phyloP scores from a whole-genome alignment of 805 yeast genomes.

The Saturnispora mendoncae region DNA sequence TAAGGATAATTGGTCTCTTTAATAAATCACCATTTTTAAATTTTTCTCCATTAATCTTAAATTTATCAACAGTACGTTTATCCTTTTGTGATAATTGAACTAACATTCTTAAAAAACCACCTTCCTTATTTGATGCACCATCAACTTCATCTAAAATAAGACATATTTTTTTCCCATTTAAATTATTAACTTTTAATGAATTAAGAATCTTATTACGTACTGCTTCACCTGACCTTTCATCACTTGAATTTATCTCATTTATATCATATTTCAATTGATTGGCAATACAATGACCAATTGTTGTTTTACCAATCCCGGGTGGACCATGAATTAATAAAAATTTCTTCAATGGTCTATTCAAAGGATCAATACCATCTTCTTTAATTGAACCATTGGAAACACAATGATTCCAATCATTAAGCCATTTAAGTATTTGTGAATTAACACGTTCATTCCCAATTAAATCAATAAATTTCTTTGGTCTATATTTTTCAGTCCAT shows the following conservation, averaged over 20 bases:
- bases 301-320: constrained; percentile 89
- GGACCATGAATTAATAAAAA: constrained; percentile 81
- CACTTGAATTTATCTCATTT: constrained; percentile 81
- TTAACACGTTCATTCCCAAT: constrained; percentile 63
- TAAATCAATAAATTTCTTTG: constrained; percentile 52
- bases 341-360: constrained; percentile 50
- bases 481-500: constrained; percentile 64
- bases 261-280: constrained; percentile 72
- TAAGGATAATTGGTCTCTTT: constrained; percentile 79
- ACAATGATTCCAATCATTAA: constrained; percentile 55
- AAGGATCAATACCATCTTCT: constrained; percentile 33
- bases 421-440: constrained; percentile 52
- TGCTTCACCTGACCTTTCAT: constrained; percentile 51
- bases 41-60: constrained; percentile 17
- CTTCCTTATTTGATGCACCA: constrained; percentile 49
- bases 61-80: constrained; percentile 36
- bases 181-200: constrained; percentile 56
- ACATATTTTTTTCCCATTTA: constrained; percentile 70
- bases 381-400: constrained; percentile 25
- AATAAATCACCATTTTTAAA: constrained; percentile 30
- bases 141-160: constrained; percentile 87
- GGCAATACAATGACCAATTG: constrained; percentile 79
- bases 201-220: constrained; percentile 49
- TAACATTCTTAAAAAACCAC: constrained; percentile 49
- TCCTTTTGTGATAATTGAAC: constrained; percentile 56